A percentile compares a stretch with the other conserved stretches of the same genome.
Evolutionary conservation across 2,329 filamentous ascomycete species (phyloP).

Genomic region (Fusarium chuoi): DNA sequence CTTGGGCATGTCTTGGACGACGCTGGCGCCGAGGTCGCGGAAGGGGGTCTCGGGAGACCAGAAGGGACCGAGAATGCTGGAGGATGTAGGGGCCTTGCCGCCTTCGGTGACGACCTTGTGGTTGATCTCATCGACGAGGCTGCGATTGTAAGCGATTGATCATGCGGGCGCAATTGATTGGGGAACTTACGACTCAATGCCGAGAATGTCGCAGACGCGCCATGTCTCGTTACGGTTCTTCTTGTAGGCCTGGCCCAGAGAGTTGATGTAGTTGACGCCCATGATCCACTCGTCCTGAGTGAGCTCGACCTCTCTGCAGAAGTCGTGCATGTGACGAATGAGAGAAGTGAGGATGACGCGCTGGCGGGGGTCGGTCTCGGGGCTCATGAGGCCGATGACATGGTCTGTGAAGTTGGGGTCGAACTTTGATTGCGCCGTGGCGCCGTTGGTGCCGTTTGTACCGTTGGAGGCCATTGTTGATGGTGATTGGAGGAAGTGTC

Average conservation of each 20-base stretch:
- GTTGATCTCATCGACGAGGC: slow-evolving; percentile 62
- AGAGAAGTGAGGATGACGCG: slow-evolving; percentile 71
- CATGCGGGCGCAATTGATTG: background rate
- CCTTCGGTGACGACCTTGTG: slow-evolving; percentile 72
- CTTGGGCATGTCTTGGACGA: slow-evolving; percentile 70
- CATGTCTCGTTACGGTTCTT: slow-evolving; percentile 79
- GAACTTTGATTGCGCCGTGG: slow-evolving; percentile 56
- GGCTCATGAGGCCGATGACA: slow-evolving; percentile 78
- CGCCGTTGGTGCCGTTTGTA: slow-evolving; percentile 30
- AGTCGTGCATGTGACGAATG: slow-evolving; percentile 81
- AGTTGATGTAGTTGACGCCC: slow-evolving; percentile 80
- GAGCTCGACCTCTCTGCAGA: slow-evolving; percentile 80
- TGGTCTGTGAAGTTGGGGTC: slow-evolving; percentile 81
- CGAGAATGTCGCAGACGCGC: slow-evolving; percentile 77
- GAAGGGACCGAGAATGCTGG: slow-evolving; percentile 81
- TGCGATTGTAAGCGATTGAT: background rate
- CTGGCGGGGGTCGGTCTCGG: slow-evolving; percentile 72
- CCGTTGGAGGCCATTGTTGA: slow-evolving; percentile 35
- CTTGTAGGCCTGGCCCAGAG: slow-evolving; percentile 74
- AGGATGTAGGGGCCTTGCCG: slow-evolving; percentile 73
- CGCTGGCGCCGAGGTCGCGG: slow-evolving; percentile 71
- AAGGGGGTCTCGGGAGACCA: slow-evolving; percentile 81
- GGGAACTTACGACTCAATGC: slow-evolving; percentile 72
- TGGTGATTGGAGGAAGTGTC: background rate
- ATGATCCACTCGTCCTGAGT: slow-evolving; percentile 81